A percentile compares a stretch with the other conserved stretches of the same genome.
Conservation (phyloP, 139 green algal species). For the Ostreobium quekettii region DNA sequence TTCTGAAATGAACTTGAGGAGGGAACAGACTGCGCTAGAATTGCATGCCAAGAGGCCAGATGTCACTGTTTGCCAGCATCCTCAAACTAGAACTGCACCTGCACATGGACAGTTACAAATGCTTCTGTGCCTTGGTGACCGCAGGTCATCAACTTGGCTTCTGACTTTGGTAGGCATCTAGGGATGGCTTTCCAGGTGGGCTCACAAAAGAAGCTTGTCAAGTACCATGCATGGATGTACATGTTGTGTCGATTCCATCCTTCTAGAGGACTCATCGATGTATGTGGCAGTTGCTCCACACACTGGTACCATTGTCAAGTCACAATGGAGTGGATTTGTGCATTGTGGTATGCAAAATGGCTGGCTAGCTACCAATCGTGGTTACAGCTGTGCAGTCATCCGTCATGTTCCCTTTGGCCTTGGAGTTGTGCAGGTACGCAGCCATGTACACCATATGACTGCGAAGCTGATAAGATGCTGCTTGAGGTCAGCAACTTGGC, state of each 20-base stretch:
- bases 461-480: too few relatives aligned
- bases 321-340: background rate
- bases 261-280: too few relatives aligned
- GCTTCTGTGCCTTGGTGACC: background rate
- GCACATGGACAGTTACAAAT: background rate
- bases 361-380: too few relatives aligned
- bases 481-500: too few relatives aligned
- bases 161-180: constrained; percentile 76
- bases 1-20: background rate
- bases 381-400: too few relatives aligned
- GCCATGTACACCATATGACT: too few relatives aligned
- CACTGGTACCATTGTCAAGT: background rate
- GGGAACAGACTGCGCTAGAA: background rate
- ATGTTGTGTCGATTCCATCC: background rate
- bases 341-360: background rate
- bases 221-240: background rate
- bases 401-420: too few relatives aligned
- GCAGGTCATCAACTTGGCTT: constrained; percentile 45
- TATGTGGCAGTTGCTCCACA: too few relatives aligned
- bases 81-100: background rate
- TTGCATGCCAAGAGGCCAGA: background rate
- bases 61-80: background rate
- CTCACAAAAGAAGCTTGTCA: background rate
- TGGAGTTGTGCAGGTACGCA: too few relatives aligned
- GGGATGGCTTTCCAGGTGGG: constrained; percentile 88